Percentiles rank a stretch among this genome's conserved stretches.
phyloP scores from a whole-genome alignment of 2,329 filamentous ascomycete species.

The Sporothrix schenckii region DNA sequence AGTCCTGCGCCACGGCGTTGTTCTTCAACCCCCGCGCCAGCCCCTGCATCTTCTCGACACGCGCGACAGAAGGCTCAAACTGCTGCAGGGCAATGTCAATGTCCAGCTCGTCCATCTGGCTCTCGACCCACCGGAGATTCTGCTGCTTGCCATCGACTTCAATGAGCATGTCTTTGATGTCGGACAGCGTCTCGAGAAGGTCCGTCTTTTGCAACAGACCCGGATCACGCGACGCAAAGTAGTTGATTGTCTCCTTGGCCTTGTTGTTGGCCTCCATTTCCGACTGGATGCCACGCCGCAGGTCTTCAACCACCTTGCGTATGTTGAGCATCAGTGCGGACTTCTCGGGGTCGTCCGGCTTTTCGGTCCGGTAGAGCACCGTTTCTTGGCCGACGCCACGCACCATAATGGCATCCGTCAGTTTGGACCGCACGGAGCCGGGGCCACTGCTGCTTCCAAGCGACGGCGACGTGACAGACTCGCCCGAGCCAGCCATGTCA shows the following conservation, averaged over 20 bases:
- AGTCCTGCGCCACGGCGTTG: conserved; percentile 84
- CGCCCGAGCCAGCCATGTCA: conserved; percentile 73
- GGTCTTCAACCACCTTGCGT: conserved; percentile 87
- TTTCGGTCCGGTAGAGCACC: conserved; percentile 91
- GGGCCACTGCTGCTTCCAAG: conserved; percentile 37
- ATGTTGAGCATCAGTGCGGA: conserved; percentile 81
- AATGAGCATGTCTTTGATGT: conserved; percentile 84
- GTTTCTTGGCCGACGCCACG: conserved; percentile 83
- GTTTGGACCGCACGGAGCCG: conserved; percentile 57
- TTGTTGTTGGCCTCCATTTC: conserved; percentile 88
- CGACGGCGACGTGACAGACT: conserved; percentile 49
- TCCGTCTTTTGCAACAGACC: conserved; percentile 78
- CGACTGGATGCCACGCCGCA: conserved; percentile 80
- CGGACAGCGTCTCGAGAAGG: conserved; percentile 74
- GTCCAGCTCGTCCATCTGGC: conserved; percentile 92
- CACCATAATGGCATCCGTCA: conserved; percentile 86
- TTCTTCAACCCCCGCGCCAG: conserved; percentile 80
- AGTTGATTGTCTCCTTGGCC: conserved; percentile 81
- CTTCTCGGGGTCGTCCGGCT: conserved; percentile 78
- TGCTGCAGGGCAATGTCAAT: conserved; percentile 91
- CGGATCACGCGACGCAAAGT: conserved; percentile 78
- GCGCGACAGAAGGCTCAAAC: conserved; percentile 80
- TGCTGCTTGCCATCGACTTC: conserved; percentile 97
- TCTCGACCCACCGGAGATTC: conserved; percentile 92
- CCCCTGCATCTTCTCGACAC: conserved; percentile 81